phyloP scores from a whole-genome alignment of 2,329 filamentous ascomycete genomes.

The Xylaria sp. region DNA sequence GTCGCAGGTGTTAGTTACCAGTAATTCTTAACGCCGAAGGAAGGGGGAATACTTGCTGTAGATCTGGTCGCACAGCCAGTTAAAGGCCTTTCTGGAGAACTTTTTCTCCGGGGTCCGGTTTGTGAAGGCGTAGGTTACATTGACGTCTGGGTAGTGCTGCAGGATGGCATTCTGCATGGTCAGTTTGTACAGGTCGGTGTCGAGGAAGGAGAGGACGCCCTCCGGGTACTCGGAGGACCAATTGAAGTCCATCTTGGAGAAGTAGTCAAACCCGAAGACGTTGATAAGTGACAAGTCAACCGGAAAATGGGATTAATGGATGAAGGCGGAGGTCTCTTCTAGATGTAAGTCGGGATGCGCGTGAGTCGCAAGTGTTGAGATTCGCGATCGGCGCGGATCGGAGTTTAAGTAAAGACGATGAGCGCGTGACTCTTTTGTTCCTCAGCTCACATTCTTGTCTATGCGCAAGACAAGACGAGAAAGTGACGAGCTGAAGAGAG shows the following conservation, averaged over 20 bases:
- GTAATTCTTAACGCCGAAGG: not conserved
- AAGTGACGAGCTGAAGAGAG: too few relatives aligned
- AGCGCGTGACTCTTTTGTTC: not conserved
- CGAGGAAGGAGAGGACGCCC: constrained; percentile 75
- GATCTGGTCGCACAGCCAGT: constrained; percentile 81
- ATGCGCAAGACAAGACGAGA: not conserved
- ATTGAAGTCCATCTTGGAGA: constrained; percentile 55
- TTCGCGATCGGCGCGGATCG: not conserved
- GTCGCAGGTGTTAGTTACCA: not conserved
- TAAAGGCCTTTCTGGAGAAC: constrained; percentile 73
- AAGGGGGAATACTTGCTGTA: constrained; percentile 49
- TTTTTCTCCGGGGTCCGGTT: constrained; percentile 95
- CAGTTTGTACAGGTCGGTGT: constrained; percentile 87
- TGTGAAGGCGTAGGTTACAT: constrained; percentile 88
- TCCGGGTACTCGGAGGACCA: constrained; percentile 63
- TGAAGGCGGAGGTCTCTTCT: too few relatives aligned
- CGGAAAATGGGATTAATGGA: too few relatives aligned
- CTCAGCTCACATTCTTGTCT: not conserved
- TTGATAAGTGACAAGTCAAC: too few relatives aligned
- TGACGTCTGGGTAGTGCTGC: constrained; percentile 78
- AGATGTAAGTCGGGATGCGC: too few relatives aligned
- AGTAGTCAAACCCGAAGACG: not conserved
- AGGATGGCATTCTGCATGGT: constrained; percentile 98
- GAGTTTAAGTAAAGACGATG: not conserved
- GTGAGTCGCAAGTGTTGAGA: too few relatives aligned